Conservation (phyloP, 225 moss, liverwort and hornwort genomes). For the Climacium dendroides region DNA sequence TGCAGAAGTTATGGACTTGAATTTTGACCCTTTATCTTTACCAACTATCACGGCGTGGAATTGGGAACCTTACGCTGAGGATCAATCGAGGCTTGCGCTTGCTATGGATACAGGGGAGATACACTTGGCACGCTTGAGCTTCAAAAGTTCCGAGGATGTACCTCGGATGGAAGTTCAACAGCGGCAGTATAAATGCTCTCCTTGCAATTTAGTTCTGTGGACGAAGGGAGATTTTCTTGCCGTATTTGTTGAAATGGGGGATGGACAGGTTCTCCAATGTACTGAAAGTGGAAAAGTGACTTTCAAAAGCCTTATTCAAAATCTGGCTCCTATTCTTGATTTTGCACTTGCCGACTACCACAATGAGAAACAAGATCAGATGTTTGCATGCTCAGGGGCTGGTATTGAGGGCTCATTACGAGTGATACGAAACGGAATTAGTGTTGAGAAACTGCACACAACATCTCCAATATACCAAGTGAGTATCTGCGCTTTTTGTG, state of each 20-base stretch:
- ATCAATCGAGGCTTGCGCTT: conserved; percentile 60
- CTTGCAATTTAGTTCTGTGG: conserved; percentile 81
- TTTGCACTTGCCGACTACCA: conserved; percentile 90
- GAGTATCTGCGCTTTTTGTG: neutral
- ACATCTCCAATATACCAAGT: conserved; percentile 78
- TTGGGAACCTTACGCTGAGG: conserved; percentile 76
- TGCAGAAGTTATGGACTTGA: conserved; percentile 10
- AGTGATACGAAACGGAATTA: conserved; percentile 86
- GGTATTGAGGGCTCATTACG: conserved; percentile 80
- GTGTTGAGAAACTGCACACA: conserved; percentile 85
- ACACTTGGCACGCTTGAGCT: conserved; percentile 52
- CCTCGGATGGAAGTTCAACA: conserved; percentile 57
- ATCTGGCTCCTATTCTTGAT: conserved; percentile 81
- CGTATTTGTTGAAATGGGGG: conserved; percentile 87
- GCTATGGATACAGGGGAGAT: conserved; percentile 94
- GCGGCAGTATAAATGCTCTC: conserved; percentile 64
- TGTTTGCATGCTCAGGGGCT: conserved; percentile 95
- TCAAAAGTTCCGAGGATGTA: conserved; percentile 27
- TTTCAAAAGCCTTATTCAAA: conserved; percentile 66
- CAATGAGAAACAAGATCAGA: conserved; percentile 94
- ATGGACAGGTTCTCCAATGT: conserved; percentile 74
- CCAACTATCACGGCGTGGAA: conserved; percentile 72
- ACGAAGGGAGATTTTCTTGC: conserved; percentile 80
- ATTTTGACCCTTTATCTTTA: conserved; percentile 17
- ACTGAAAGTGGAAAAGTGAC: conserved; percentile 46